Percentiles rank a stretch among this genome's conserved stretches.
phyloP scores from a whole-genome alignment of 768 basidiomycete genomes.

The Kwoniella europaea region DNA sequence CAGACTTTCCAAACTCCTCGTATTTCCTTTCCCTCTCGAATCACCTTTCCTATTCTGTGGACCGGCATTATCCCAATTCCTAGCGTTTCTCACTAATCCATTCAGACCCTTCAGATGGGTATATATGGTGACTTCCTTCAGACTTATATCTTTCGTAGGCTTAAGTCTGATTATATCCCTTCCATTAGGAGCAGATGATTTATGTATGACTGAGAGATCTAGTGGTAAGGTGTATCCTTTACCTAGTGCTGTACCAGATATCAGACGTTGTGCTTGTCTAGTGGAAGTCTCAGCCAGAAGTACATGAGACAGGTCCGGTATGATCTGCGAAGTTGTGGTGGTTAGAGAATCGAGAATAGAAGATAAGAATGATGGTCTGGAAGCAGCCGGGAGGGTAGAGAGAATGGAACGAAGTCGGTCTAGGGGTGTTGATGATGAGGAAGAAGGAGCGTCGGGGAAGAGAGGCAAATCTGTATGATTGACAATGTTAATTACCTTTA shows the following conservation, averaged over 20 bases:
- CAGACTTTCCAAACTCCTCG: slow-evolving; percentile 47
- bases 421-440: slow-evolving; percentile 29
- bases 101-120: slow-evolving; percentile 39
- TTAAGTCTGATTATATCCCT: slow-evolving; percentile 38
- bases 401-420: slow-evolving; percentile 43
- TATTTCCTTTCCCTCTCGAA: slow-evolving; percentile 49
- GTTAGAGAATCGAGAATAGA: slow-evolving; percentile 49
- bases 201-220: slow-evolving; percentile 37
- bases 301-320: slow-evolving; percentile 50
- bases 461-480: slow-evolving; percentile 39
- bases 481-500: too few species aligned
- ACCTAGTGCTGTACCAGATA: slow-evolving; percentile 50
- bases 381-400: slow-evolving; percentile 45
- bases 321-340: slow-evolving; percentile 23
- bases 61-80: slow-evolving; percentile 44
- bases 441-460: slow-evolving; percentile 17
- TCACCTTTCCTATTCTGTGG: slow-evolving; percentile 28
- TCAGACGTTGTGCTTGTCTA: slow-evolving; percentile 52
- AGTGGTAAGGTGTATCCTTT: slow-evolving; percentile 54
- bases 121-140: slow-evolving; percentile 53
- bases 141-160: slow-evolving; percentile 52
- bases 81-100: slow-evolving; percentile 38
- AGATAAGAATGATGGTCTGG: slow-evolving; percentile 50
- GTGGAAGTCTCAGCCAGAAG: slow-evolving; percentile 55
- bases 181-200: background rate